Evolutionary conservation across 345 rosid genomes (phyloP), one percentile per base, ranked within the genome.

Genomic region (Ceriops zippeliana): DNA sequence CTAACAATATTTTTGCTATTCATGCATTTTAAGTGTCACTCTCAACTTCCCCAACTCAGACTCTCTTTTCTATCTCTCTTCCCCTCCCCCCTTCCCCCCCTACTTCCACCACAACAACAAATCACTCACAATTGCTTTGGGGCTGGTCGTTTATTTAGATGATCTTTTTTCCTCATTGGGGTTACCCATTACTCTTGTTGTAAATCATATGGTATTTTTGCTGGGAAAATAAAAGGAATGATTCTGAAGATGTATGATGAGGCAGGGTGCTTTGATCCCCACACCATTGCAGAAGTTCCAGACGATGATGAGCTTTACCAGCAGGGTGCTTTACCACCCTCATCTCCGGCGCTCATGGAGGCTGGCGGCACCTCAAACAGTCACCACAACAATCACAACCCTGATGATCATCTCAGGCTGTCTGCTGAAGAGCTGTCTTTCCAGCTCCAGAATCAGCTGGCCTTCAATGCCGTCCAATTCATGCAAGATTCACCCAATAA

Each of bases 211-310:
- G 11, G 13, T 1, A 8, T 8, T 38, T 38, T 38, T 42, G 49
- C 49, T 42, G 49, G 17, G 19, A 42, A 13, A 56, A 56, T 13
- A 56, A 53, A 53, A 24, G 10, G 10, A n/a, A 56, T 56, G 19
- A 26, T 20, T 37, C 34, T 7, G 70, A 77, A 73, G 3, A 82
- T 83, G 93, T 81, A 76, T 63, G 84, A 75, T 38, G 84, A 81
- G 62, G 72, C 71, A 22, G 84, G 66, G 37, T 82, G 77, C 64
- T 89, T 81, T 79, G 87, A 82, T 54, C 76, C 84, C 63, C 75
- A 38, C 67, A 63, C 83, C 67, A 51, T 72, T 57, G 54, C 76
- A 32, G 88, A 76, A 53, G 77, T 59, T 65, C 70, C 64, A 19
- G 30, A 32, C 35, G 35, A 67, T 15, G 68, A 69, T 53, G 84